Base-by-base conservation (phyloP, 352 stramenopile genomes). In the Phytophthora pluvialis region DNA sequence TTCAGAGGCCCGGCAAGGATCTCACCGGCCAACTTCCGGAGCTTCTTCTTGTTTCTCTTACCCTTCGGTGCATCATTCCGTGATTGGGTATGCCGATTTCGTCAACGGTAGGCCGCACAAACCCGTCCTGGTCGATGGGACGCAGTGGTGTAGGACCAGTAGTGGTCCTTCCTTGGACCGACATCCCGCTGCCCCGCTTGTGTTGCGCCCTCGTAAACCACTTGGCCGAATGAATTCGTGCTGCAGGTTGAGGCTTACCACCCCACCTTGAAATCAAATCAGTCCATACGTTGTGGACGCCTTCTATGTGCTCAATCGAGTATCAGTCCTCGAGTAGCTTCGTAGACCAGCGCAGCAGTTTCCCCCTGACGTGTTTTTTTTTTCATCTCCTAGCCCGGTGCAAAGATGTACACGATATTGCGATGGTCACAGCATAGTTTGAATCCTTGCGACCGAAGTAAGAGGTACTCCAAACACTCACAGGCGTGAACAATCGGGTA, bases 251-350 rank as follows among this genome's bases (percentile, higher is more conserved):
- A 12, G 38, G 13, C 35, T 49, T 25, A n/a, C 45, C 45, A 13
- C 48, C 60, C 52, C 60, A 69, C 8, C 43, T 40, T 3, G 51
- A 64, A 13, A 58, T 58, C 7, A 68, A 16, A 15, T 68, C 60
- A 7, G 50, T n/a, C 60, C 43, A 57, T 0, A 68, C 60, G 10
- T 68, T 68, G 5, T 55, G 39, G n/a, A 54, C 9, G 2, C 54
- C 54, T 21, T 62, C 43, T 2, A 68, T 68, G 26, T 68, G 60
- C 26, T 63, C n/a, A n/a, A n/a, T n/a, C n/a, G n/a, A n/a, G n/a
- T n/a, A n/a, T n/a, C n/a, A n/a, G n/a, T n/a, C n/a, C 40, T 47
- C 54, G 7, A 62, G 13, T 3, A 54, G 43, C 26, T 62, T 65
- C 18, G 47, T 58, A 0, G 46, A 58, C 47, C 56, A 51, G 2